Percentiles rank a stretch among this genome's conserved stretches.
Evolutionary conservation across 306 rosid genomes (phyloP).

Genomic region (Cucurbita pepo): DNA sequence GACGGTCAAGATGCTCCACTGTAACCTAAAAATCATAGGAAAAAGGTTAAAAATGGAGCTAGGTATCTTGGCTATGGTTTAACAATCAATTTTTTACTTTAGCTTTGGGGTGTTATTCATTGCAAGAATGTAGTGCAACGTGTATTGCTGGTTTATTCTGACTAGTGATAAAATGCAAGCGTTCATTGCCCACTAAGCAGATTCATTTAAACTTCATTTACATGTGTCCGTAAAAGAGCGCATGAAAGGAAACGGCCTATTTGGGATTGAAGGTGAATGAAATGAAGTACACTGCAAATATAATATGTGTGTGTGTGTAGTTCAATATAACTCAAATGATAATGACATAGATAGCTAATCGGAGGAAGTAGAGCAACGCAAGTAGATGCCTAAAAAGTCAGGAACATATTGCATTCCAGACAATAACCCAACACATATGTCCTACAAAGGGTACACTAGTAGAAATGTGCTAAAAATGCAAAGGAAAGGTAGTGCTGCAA

Average conservation of each 20-base stretch:
- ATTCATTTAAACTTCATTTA: neutral
- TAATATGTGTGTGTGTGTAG: no score
- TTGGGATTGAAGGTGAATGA: neutral
- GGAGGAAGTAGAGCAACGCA: no score
- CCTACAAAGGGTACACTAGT: neutral
- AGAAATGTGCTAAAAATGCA: neutral
- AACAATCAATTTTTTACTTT: neutral
- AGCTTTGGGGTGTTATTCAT: neutral
- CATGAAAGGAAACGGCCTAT: neutral
- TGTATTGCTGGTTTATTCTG: neutral
- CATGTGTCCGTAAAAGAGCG: neutral
- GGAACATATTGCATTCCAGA: neutral
- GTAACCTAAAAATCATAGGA: conserved; percentile 29
- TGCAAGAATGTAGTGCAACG: neutral
- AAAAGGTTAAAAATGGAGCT: neutral
- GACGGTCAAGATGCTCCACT: conserved; percentile 69
- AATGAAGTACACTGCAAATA: no score
- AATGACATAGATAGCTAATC: no score
- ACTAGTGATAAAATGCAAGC: neutral
- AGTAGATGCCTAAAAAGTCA: no score
- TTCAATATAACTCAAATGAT: no score
- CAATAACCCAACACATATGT: neutral
- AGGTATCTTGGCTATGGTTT: neutral
- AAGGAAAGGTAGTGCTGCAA: neutral
- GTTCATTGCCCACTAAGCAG: neutral